A percentile compares a stretch with the other conserved stretches of the same genome.
phyloP scores from a whole-genome alignment of 768 basidiomycete genomes.

The Boletus fagicola region DNA sequence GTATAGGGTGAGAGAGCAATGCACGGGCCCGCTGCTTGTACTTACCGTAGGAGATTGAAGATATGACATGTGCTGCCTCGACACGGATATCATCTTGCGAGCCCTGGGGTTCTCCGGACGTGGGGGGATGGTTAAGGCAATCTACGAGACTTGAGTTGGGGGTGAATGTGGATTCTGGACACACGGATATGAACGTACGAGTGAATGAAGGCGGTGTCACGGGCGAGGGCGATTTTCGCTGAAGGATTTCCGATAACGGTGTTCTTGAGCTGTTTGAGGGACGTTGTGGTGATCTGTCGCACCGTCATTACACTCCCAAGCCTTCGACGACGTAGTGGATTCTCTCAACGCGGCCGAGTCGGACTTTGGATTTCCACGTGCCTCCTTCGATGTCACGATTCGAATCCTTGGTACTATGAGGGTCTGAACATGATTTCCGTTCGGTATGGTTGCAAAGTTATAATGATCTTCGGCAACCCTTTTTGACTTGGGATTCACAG shows the following conservation, averaged over 20 bases:
- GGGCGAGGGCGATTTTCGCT: conserved; percentile 58
- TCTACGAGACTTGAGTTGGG: conserved; percentile 53
- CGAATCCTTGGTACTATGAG: too few species aligned
- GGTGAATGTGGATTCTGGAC: neutral
- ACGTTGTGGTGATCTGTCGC: conserved; percentile 26
- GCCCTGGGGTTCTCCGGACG: conserved; percentile 33
- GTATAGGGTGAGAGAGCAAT: neutral
- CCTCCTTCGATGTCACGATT: too few species aligned
- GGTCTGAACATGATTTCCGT: too few species aligned
- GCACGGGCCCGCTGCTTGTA: neutral
- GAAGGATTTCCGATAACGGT: conserved; percentile 76
- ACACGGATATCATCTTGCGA: conserved; percentile 55
- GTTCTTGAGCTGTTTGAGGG: conserved; percentile 71
- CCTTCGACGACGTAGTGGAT: neutral
- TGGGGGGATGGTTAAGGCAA: conserved; percentile 47
- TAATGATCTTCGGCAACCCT: too few species aligned
- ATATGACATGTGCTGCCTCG: conserved; percentile 73
- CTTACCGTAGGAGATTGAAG: conserved; percentile 69
- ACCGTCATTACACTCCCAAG: conserved; percentile 24
- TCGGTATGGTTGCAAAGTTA: too few species aligned
- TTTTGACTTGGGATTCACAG: too few species aligned
- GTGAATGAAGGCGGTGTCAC: conserved; percentile 55
- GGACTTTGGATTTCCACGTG: neutral
- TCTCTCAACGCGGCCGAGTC: neutral
- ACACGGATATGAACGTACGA: conserved; percentile 39